phyloP scores from a whole-genome alignment of 768 basidiomycete species.

The Auricularia heimuer region DNA sequence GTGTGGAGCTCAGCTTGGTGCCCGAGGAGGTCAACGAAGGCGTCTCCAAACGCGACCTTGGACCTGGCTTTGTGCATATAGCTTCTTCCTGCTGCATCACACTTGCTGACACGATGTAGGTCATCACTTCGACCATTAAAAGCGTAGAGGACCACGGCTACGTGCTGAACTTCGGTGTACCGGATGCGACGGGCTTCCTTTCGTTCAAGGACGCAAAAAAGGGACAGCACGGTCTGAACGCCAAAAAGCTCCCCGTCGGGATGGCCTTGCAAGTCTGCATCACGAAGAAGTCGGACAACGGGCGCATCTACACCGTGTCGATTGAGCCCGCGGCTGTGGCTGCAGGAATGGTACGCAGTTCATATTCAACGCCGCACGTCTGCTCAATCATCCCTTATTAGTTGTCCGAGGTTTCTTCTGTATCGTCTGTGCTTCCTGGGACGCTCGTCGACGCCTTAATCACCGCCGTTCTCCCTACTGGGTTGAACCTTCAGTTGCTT shows the following conservation, averaged over 20 bases:
- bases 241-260: slow-evolving; percentile 45
- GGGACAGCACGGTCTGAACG: slow-evolving; percentile 18
- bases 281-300: slow-evolving; percentile 58
- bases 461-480: slow-evolving; percentile 61
- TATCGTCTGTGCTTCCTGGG: slow-evolving; percentile 80
- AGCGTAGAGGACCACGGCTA: slow-evolving; percentile 94
- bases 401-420: slow-evolving; percentile 69
- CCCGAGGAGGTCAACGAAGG: slow-evolving; percentile 81
- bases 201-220: slow-evolving; percentile 61
- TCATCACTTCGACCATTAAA: slow-evolving; percentile 64
- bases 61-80: slow-evolving; percentile 58
- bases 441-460: slow-evolving; percentile 72
- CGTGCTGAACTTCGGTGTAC: slow-evolving; percentile 73
- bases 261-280: slow-evolving; percentile 61
- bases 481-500: slow-evolving; percentile 79
- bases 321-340: slow-evolving; percentile 37
- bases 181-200: slow-evolving; percentile 75
- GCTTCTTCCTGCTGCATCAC: neutral
- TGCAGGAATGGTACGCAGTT: neutral
- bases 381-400: slow-evolving; percentile 17
- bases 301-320: slow-evolving; percentile 65
- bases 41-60: slow-evolving; percentile 68
- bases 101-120: slow-evolving; percentile 33
- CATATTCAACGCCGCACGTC: neutral
- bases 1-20: slow-evolving; percentile 75